These are phyloP conservation scores for Mycena citricolor DNA, from an alignment of 1,284 basidiomycete species.

Conservation along the genomic window DNA sequence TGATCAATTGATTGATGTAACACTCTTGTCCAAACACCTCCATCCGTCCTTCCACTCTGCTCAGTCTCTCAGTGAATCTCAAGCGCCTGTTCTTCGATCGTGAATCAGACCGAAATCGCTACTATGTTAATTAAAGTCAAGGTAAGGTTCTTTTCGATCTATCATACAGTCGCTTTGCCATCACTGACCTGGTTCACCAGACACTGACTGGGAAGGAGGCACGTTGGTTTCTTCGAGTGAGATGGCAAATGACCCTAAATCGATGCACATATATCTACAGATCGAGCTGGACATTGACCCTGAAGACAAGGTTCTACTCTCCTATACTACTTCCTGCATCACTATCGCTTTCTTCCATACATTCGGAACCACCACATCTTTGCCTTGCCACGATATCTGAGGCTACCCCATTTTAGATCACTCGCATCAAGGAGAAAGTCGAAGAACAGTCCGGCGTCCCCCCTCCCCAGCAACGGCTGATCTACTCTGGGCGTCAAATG, in stretches of 20 bases:
- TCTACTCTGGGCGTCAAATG: slow-evolving; percentile 96
- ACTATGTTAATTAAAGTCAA: slow-evolving; percentile 84
- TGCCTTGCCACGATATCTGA: slow-evolving; percentile 2
- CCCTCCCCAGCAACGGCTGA: slow-evolving; percentile 94
- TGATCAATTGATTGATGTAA: too few species aligned
- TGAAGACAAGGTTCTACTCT: slow-evolving; percentile 74
- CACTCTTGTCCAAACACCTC: too few species aligned
- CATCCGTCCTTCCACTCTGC: too few species aligned
- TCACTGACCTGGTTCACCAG: slow-evolving; percentile 39
- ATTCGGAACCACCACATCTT: background rate
- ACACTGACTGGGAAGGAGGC: slow-evolving; percentile 94
- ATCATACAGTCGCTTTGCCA: slow-evolving; percentile 12
- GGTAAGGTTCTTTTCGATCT: slow-evolving; percentile 39
- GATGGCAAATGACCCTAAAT: background rate
- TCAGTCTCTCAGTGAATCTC: too few species aligned
- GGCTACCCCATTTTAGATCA: slow-evolving; percentile 64
- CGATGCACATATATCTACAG: slow-evolving; percentile 39
- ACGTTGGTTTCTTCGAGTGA: slow-evolving; percentile 25
- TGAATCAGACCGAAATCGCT: too few species aligned
- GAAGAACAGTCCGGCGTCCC: slow-evolving; percentile 99
- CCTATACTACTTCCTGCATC: background rate
- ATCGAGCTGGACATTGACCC: slow-evolving; percentile 96
- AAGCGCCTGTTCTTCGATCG: too few species aligned
- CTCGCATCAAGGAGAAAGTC: slow-evolving; percentile 96
- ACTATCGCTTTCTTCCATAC: background rate